These are phyloP conservation scores for Neonectria neomacrospora DNA, from an alignment of 2,329 filamentous ascomycete species.

Conservation along the genomic window DNA sequence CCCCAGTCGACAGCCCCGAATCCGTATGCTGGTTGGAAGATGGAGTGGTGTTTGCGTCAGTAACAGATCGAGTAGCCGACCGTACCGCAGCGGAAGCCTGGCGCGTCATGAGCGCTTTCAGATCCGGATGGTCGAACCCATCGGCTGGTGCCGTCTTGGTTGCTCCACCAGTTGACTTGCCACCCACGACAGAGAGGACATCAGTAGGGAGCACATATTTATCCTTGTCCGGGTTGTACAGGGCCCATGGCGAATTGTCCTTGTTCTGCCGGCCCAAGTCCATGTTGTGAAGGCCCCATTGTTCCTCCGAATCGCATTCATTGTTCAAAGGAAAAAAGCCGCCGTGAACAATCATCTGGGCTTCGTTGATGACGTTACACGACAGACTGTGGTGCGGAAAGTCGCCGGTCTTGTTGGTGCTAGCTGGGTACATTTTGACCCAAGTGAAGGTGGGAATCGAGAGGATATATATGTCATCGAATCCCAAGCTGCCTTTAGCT, in stretches of 20 bases:
- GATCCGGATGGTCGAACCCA: constrained; percentile 63
- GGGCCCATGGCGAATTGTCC: constrained; percentile 60
- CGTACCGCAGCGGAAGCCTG: constrained; percentile 58
- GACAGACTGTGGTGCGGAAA: constrained; percentile 65
- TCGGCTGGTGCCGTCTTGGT: constrained; percentile 60
- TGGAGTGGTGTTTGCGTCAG: constrained; percentile 26
- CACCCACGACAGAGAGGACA: constrained; percentile 62
- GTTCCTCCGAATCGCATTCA: constrained; percentile 61
- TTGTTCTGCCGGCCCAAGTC: constrained; percentile 63
- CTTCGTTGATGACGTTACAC: constrained; percentile 64
- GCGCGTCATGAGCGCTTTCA: constrained; percentile 64
- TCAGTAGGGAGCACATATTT: constrained; percentile 63
- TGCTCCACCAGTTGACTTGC: constrained; percentile 61
- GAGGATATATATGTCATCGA: constrained; percentile 70
- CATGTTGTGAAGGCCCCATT: constrained; percentile 68
- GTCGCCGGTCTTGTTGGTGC: constrained; percentile 51
- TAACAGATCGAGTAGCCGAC: constrained; percentile 60
- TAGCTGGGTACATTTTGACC: constrained; percentile 64
- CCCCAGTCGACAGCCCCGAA: constrained; percentile 48
- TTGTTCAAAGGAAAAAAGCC: constrained; percentile 64
- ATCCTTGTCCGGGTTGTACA: constrained; percentile 60
- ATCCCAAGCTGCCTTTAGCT: constrained; percentile 58
- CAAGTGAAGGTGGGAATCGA: constrained; percentile 70
- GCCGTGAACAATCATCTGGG: constrained; percentile 72
- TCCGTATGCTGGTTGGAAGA: constrained; percentile 12